Conservation (phyloP, 2,329 filamentous ascomycete species). For the Chaetomium strumarium region DNA sequence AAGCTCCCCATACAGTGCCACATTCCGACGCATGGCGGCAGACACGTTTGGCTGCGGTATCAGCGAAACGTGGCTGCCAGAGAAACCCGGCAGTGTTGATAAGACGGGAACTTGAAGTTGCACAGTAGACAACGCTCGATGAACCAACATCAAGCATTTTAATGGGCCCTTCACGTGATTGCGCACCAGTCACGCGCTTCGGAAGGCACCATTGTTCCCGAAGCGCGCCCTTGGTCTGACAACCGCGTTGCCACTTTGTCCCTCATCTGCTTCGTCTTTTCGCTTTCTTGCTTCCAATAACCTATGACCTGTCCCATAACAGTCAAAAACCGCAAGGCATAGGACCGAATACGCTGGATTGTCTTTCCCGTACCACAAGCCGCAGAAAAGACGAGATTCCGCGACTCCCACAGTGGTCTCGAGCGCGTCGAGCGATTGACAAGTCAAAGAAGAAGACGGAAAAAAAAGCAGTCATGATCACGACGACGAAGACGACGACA, state of each 20-base stretch:
- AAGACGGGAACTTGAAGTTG: too few species aligned
- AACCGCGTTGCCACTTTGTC: neutral
- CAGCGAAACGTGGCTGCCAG: too few species aligned
- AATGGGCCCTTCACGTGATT: conserved; percentile 13
- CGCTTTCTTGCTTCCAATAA: neutral
- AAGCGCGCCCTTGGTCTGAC: conserved; percentile 17
- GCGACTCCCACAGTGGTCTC: neutral
- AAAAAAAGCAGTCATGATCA: neutral
- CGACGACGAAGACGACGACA: neutral
- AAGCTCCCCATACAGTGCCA: too few species aligned
- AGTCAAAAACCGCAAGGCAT: too few species aligned
- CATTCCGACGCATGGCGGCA: too few species aligned
- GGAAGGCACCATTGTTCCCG: neutral
- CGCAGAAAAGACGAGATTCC: too few species aligned
- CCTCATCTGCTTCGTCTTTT: neutral
- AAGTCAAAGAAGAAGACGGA: neutral
- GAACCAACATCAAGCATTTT: neutral
- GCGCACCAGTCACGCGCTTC: conserved; percentile 16
- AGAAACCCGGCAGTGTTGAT: neutral
- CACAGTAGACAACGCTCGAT: neutral
- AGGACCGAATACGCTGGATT: too few species aligned
- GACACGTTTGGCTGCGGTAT: too few species aligned
- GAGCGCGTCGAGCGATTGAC: neutral
- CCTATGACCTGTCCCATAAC: neutral
- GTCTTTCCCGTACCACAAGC: too few species aligned